Conservation (phyloP, 2,329 filamentous ascomycete species). For the Venturia asperata region DNA sequence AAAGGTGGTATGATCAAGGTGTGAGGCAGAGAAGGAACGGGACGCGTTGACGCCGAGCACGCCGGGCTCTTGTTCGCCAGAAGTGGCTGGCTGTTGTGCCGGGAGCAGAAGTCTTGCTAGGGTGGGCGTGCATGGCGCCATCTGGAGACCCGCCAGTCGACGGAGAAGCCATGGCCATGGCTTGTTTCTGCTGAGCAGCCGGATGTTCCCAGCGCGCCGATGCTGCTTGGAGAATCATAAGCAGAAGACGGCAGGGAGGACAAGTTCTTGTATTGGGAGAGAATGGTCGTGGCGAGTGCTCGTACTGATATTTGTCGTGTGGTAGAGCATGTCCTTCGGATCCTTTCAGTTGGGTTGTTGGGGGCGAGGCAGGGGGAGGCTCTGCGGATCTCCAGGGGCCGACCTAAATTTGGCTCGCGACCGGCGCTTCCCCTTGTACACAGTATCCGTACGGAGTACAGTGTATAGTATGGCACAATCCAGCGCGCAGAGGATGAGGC, state of each 20-base stretch:
- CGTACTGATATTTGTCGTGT: too few species aligned
- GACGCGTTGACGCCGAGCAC: background rate
- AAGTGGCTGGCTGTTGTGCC: background rate
- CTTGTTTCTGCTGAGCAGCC: conserved; percentile 1
- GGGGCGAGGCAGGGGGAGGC: background rate
- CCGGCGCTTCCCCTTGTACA: background rate
- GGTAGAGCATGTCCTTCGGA: too few species aligned
- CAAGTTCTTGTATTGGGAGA: too few species aligned
- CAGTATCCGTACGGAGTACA: too few species aligned
- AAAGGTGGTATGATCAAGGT: background rate
- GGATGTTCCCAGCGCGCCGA: background rate
- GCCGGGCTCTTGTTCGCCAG: background rate
- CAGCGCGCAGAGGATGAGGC: too few species aligned
- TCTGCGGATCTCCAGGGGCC: conserved; percentile 2
- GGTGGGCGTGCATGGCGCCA: background rate
- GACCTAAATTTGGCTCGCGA: background rate
- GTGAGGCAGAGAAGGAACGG: conserved; percentile 15
- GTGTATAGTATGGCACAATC: too few species aligned
- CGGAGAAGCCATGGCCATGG: background rate
- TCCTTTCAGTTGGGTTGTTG: too few species aligned
- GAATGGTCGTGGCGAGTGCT: too few species aligned
- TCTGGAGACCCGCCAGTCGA: too few species aligned
- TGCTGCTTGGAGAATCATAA: background rate
- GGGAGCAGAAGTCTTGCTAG: background rate
- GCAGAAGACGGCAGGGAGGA: background rate